Base-by-base conservation (phyloP, 306 rosid species). In the Quercus variabilis region DNA sequence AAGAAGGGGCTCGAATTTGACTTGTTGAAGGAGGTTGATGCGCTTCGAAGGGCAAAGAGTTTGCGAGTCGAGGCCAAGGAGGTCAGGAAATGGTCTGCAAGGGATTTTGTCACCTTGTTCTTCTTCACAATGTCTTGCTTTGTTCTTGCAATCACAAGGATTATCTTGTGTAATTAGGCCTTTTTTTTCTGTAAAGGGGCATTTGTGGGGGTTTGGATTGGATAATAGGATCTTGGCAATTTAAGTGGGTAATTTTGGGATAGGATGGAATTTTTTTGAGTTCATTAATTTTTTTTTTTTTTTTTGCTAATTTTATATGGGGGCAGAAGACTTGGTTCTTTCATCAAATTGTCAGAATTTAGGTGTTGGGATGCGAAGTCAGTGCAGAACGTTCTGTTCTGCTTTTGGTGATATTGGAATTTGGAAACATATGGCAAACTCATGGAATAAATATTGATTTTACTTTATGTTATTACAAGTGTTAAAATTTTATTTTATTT, bases 1-100 rank as follows among this genome's bases (percentile, higher is more conserved):
- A 91, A 89, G 82, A 96, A 96, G 46, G 99, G 99, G 3, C 19
- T 91, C 67, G 97, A 91, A 62, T 96, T 96, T 78, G 99, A 96
- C 86, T 33, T 96, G 96, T 73, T 93, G 67, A 93, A 90, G 79
- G 99, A 96, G 75, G 99, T 96, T 1, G 99, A 96, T 81, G 99
- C 99, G 15, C 86, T 96, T 2, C 83, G 99, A 19, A 90, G 96
- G 75, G 98, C 97, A 0, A 96, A 96, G 84, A 96, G 99, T 70
- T 76, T 96, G 86, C 79, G 93, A 12, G 92, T 91, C 1, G 98
- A 90, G 67, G 56, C 58, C 0, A 93, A 91, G 79, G 89, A 81
- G 6, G 97, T 91, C 23, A 80, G 86, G 52, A 96, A 90, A 78
- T 96, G 99, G 99, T 89, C 94, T 67, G 88, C 94, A 0, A 93